phyloP scores from a whole-genome alignment of 352 stramenopile species.

The Phytophthora rubi region DNA sequence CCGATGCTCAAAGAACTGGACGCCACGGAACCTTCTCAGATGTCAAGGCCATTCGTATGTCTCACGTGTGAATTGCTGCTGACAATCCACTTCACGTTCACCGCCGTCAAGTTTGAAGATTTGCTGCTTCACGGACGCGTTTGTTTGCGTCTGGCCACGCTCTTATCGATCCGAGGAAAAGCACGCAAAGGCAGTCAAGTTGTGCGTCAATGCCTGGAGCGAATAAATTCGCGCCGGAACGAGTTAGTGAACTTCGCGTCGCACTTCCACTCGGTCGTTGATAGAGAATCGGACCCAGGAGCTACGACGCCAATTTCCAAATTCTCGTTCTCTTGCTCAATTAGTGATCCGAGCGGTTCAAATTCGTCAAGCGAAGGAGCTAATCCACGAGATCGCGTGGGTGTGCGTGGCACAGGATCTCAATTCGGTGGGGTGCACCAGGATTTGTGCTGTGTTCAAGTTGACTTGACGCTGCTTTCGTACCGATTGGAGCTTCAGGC shows the following conservation, averaged over 20 bases:
- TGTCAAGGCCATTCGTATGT: constrained; percentile 25
- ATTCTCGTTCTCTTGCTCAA: constrained; percentile 49
- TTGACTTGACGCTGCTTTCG: constrained; percentile 54
- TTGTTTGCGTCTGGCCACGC: constrained; percentile 42
- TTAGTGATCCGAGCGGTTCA: constrained; percentile 10
- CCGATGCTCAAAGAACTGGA: constrained; percentile 49
- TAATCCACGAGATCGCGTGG: constrained; percentile 41
- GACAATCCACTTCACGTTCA: constrained; percentile 51
- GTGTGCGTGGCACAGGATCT: constrained; percentile 59
- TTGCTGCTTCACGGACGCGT: constrained; percentile 56
- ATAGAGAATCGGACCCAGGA: background rate
- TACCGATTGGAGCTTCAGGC: constrained; percentile 68
- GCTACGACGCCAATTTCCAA: constrained; percentile 15
- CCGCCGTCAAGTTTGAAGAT: constrained; percentile 54
- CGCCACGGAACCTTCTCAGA: constrained; percentile 14
- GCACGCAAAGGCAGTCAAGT: constrained; percentile 43
- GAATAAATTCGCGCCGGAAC: constrained; percentile 49
- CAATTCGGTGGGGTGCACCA: constrained; percentile 59
- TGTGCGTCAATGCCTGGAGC: constrained; percentile 41
- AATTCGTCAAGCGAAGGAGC: constrained; percentile 1
- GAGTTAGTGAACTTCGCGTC: constrained; percentile 39
- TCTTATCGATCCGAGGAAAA: constrained; percentile 42
- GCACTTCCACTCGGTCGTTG: constrained; percentile 37
- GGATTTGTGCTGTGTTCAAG: constrained; percentile 66
- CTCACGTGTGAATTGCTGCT: constrained; percentile 45